These are phyloP conservation scores for Plectosphaerella plurivora DNA, from an alignment of 2,329 filamentous ascomycete genomes.

Conservation along the genomic window DNA sequence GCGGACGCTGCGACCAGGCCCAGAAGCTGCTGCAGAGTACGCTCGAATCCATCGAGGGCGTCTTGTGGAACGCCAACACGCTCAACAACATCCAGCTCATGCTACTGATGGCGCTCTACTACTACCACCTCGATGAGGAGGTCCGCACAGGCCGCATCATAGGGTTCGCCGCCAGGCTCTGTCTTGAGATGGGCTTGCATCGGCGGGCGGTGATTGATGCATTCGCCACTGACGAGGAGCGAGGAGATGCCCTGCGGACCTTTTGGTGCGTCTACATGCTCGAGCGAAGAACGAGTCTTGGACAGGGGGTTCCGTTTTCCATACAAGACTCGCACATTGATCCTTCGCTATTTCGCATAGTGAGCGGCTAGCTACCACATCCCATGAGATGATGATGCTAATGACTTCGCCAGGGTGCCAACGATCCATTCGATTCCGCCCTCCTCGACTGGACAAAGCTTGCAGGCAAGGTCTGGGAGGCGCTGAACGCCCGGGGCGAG, in stretches of 20 bases:
- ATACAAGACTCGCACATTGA: constrained; percentile 45
- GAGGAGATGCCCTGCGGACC: constrained; percentile 26
- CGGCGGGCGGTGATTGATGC: constrained; percentile 33
- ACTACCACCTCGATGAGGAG: background rate
- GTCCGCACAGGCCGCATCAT: background rate
- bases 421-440: constrained; percentile 35
- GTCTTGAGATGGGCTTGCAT: constrained; percentile 43
- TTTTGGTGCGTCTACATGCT: constrained; percentile 51
- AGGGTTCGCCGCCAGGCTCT: background rate
- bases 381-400: background rate
- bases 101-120: background rate
- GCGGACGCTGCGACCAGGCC: background rate
- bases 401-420: constrained; percentile 15
- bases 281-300: constrained; percentile 47
- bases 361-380: constrained; percentile 5
- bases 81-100: background rate
- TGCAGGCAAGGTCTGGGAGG: constrained; percentile 40
- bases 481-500: constrained; percentile 30
- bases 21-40: background rate
- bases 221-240: constrained; percentile 24
- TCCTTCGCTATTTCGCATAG: constrained; percentile 38
- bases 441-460: constrained; percentile 43
- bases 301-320: constrained; percentile 43
- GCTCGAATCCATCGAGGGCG: background rate
- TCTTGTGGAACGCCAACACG: background rate